A percentile compares a stretch with the other conserved stretches of the same genome.
phyloP scores from a whole-genome alignment of 306 rosid genomes.

The Castanea mollissima region DNA sequence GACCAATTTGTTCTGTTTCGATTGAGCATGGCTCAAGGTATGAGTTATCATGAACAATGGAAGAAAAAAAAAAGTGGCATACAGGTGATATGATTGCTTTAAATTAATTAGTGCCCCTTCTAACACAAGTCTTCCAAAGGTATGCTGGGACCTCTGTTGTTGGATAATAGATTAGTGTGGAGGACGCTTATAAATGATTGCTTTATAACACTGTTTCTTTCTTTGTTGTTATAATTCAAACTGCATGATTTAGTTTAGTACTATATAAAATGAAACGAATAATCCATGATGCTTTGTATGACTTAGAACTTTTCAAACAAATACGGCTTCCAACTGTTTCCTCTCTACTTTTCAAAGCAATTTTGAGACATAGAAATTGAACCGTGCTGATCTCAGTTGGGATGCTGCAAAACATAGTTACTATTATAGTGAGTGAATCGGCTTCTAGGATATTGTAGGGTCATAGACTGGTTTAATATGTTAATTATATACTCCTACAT shows the following conservation, averaged over 20 bases:
- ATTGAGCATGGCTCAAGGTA: constrained; percentile 41
- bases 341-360: not conserved
- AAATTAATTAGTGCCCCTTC: constrained; percentile 48
- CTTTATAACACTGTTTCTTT: constrained; percentile 29
- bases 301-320: not conserved
- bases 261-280: not conserved
- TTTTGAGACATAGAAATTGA: not conserved
- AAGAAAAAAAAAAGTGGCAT: constrained; percentile 35
- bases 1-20: constrained; percentile 30
- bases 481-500: constrained; percentile 3
- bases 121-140: constrained; percentile 34
- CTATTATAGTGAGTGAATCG: constrained; percentile 21
- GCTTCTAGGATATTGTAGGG: constrained; percentile 8
- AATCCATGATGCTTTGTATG: constrained; percentile 1
- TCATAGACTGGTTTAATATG: not conserved
- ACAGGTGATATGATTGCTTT: constrained; percentile 41
- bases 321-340: constrained; percentile 9
- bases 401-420: constrained; percentile 13
- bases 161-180: constrained; percentile 28
- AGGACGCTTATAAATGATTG: constrained; percentile 12
- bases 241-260: constrained; percentile 2
- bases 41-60: constrained; percentile 39
- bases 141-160: constrained; percentile 29
- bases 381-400: constrained; percentile 1
- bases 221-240: constrained; percentile 17